Base-by-base conservation (phyloP, 306 rosid species). In the Cercis canadensis region DNA sequence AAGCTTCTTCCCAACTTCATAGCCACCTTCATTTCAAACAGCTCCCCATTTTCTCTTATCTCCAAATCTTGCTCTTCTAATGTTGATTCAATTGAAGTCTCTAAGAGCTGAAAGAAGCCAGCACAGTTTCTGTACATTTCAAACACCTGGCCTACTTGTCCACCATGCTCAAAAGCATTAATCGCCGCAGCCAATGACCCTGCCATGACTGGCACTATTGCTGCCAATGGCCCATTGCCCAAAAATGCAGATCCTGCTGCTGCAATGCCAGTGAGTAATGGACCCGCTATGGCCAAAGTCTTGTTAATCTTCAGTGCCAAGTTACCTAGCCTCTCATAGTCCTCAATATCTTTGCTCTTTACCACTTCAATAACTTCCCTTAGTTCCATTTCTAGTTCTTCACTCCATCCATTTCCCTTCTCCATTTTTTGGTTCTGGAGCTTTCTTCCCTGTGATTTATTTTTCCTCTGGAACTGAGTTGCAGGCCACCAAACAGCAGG, bases 401-500 rank as follows among this genome's bases (percentile, higher is more conserved):
- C 76, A 58, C 62, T 86, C 92, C 90, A 87, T 9, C 89, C 89
- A 58, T 85, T 84, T 0, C 6, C 62, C 17, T 41, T 60, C 32
- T 60, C 14, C 7, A 8, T 51, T 37, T 31, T 39, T 8, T 46
- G 16, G 10, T 17, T 47, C 31, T 29, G 18, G 1, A 14, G 52
- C 17, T 34, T 53, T 13, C 14, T 51, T 4, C 43, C 36, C 4
- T 17, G 0, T 4, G 17, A 11, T 36, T 17, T 37, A 21, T 24
- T 45, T 49, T 62, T 7, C 17, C n/a, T 21, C 1, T 54, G 67
- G 8, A 47, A 31, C 43, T 51, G 18, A 24, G 63, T 62, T 4
- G 13, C 11, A 31, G 96, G 89, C 95, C 89, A 88, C 91, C 95
- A 88, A 55, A 66, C 77, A 19, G 91, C 85, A 0, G 89, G 87